Base-by-base conservation (phyloP, 768 basidiomycete species). In the Agrocybe praecox region DNA sequence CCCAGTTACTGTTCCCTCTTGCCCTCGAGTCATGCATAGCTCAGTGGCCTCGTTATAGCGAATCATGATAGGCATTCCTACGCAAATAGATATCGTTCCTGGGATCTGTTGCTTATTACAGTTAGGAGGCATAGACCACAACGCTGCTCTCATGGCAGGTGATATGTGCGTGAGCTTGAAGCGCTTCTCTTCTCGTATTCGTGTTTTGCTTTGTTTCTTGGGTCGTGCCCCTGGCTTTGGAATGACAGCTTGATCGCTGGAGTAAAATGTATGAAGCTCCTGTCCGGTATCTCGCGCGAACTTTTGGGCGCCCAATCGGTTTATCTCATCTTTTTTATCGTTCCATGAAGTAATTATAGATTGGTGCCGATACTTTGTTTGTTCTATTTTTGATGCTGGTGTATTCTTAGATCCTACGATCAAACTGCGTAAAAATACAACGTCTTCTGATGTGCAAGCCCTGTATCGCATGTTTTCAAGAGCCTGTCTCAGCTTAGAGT, bases 261-360 rank as follows among this genome's bases (percentile, higher is more conserved):
- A 69, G 53, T 57, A 69, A 45, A 73, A 72, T 21, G 63, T 44
- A 2, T 33, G 40, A 0, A 74, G 49, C 1, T 22, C n/a, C 58
- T 72, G 71, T 1, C 46, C 46, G 2, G 65, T 67, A 19, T 77
- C 74, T n/a, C n/a, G n/a, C n/a, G n/a, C n/a, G n/a, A n/a, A n/a
- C n/a, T n/a, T n/a, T n/a, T n/a, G n/a, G n/a, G 52, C 29, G 1
- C 74, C 74, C 0, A 72, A 7, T 15, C 60, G 18, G 62, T 80
- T 80, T 0, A 77, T 67, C 49, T 63, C 55, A 60, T 79, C 77
- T 55, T 73, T 72, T 23, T 73, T 65, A 10, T 62, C 24, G 67
- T 77, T 79, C 17, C 60, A 56, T 4, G 68, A 65, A 1, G 74
- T 77, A 24, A 81, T 80, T 12, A 79, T 65, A 5, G 76, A 69